These are phyloP conservation scores for Trypanosoma grayi DNA, from an alignment of 208 protist species.

Conservation along the genomic window DNA sequence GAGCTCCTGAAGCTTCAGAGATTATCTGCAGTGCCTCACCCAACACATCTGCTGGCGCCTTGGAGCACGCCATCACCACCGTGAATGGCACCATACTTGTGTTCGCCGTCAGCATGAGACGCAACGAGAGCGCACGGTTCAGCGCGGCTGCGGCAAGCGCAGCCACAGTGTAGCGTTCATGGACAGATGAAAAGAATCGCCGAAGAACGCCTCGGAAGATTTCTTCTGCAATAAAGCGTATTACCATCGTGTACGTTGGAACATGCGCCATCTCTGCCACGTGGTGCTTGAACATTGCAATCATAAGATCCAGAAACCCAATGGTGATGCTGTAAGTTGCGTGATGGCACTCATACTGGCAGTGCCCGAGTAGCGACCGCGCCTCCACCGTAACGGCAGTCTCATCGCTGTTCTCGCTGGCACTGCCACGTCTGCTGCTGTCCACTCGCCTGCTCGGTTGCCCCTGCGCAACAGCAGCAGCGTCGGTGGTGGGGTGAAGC, in stretches of 20 bases:
- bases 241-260: conserved; percentile 53
- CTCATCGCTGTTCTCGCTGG: no score
- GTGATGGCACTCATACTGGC: conserved; percentile 63
- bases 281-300: conserved; percentile 65
- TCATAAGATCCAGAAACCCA: conserved; percentile 75
- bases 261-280: conserved; percentile 36
- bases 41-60: conserved; percentile 72
- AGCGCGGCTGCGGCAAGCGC: conserved; percentile 70
- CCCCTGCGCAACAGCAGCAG: no score
- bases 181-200: conserved; percentile 43
- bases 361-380: conserved; percentile 72
- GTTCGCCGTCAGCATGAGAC: conserved; percentile 32
- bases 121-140: conserved; percentile 53
- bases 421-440: no score
- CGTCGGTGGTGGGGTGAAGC: conserved; percentile 13
- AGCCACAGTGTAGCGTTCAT: conserved; percentile 68
- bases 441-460: no score
- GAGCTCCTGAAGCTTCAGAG: conserved; percentile 32
- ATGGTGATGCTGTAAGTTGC: conserved; percentile 75
- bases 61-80: conserved; percentile 67
- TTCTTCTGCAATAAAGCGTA: conserved; percentile 75
- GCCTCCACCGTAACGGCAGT: conserved; percentile 26
- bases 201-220: conserved; percentile 66
- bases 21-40: conserved; percentile 64
- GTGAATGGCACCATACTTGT: conserved; percentile 41